Evolutionary conservation across 805 yeast genomes (phyloP), one percentile per base, ranked within the genome.

Genomic region (Sporopachydermia lactativora): DNA sequence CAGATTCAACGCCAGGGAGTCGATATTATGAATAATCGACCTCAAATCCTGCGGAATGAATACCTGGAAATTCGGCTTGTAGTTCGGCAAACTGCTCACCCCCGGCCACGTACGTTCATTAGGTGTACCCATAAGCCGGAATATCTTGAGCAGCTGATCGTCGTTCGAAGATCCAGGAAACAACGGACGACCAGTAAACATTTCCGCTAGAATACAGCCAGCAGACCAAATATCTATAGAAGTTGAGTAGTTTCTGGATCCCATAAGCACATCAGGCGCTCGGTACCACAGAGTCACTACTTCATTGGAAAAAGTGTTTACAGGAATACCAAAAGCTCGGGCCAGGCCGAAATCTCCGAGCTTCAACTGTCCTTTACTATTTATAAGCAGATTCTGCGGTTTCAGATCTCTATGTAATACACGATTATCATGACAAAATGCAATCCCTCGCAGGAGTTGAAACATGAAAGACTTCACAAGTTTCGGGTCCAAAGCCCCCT

Each of bases 141-240:
- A 92, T 40, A 92, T 92, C 56, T 84, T 83, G 59, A 80, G 73
- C 51, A 92, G 70, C 60, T 92, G 97, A 61, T 92, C 98, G 42
- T 92, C 96, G 59, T 89, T 94, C 35, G 95, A 84, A 8, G 89
- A 77, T 19, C 98, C 98, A 15, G 97, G 95, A 60, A 92, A 92
- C 40, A 92, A 65, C 1, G 98, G 97, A 53, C 89, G 80, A 19
- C 98, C 95, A n/a, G 95, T 83, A 54, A 92, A 81, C 97, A 92
- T 89, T 56, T 92, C 98, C 2, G 96, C 97, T 58, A 92, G 73
- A 41, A 92, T 92, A 62, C 98, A 92, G 13, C 98, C 98, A 13
- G 95, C 94, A 14, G 96, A 85, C 98, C 98, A 92, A 64, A 92
- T 84, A 57, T 92, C 98, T 45, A 92, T 94, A 5, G 96, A 88